Evolutionary conservation across 495 filamentous ascomycete genomes (phyloP).

Genomic region (Lasiosphaeris hirsuta): DNA sequence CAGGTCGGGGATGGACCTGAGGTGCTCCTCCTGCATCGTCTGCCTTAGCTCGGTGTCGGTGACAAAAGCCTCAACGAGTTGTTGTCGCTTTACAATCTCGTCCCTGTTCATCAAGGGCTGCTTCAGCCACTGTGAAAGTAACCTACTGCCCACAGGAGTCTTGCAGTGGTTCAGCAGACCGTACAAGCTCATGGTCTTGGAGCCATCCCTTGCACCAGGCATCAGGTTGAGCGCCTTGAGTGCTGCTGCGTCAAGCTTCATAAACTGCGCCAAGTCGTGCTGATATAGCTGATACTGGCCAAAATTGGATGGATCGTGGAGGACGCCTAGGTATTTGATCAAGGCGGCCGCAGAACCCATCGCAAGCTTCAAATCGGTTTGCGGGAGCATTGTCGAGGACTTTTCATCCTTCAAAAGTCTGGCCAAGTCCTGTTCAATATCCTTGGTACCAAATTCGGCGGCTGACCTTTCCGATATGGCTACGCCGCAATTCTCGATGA

Average conservation of each 20-base stretch:
- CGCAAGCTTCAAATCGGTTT: slow-evolving; percentile 91
- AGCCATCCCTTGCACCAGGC: slow-evolving; percentile 89
- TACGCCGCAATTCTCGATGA: slow-evolving; percentile 88
- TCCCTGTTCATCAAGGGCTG: slow-evolving; percentile 90
- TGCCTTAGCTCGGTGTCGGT: slow-evolving; percentile 91
- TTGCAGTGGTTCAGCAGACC: slow-evolving; percentile 97
- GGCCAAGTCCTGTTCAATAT: slow-evolving; percentile 94
- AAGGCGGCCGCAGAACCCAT: slow-evolving; percentile 94
- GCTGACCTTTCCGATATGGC: slow-evolving; percentile 74
- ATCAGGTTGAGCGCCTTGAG: slow-evolving; percentile 94
- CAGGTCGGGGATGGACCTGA: slow-evolving; percentile 89
- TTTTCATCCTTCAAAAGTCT: slow-evolving; percentile 82
- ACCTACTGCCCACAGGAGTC: slow-evolving; percentile 84
- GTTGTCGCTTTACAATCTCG: slow-evolving; percentile 88
- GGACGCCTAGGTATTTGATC: slow-evolving; percentile 90
- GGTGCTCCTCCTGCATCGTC: slow-evolving; percentile 96
- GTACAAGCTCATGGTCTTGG: slow-evolving; percentile 96
- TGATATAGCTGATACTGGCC: slow-evolving; percentile 97
- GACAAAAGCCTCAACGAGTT: slow-evolving; percentile 92
- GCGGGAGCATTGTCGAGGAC: slow-evolving; percentile 70
- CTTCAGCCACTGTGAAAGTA: slow-evolving; percentile 96
- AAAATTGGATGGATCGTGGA: slow-evolving; percentile 90
- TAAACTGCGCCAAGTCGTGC: slow-evolving; percentile 94
- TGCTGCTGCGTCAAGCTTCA: slow-evolving; percentile 96
- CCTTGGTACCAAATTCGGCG: slow-evolving; percentile 79